Base-by-base conservation (phyloP, 2,329 filamentous ascomycete species). In the Sporothrix mexicana region DNA sequence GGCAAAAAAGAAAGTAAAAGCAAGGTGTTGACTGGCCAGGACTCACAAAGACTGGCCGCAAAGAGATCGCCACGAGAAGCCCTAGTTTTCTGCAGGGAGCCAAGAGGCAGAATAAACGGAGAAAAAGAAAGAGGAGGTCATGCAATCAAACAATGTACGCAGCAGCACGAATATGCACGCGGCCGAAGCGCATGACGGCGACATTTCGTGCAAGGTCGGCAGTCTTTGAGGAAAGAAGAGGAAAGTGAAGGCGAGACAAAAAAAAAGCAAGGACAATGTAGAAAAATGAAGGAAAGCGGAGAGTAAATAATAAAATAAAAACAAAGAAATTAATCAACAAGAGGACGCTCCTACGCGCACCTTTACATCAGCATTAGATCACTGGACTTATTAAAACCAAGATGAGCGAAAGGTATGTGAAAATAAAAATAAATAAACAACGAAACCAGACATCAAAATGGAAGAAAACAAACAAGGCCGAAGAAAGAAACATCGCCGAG, bases 81-180 rank as follows among this genome's bases (percentile, higher is more conserved):
- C 57, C 20, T n/a, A 20, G 57, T 43, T 43, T 43, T 36, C 30
- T 62, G 57, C 30, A 62, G 57, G 57, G 30, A 59, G 12, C 2
- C 25, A 59, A 15, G 55, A 59, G 57, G 41, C 5, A 41, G 17
- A 9, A 53, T 10, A 53, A 15, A 20, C 23, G 23, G 2, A n/a
- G 8, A 61, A 67, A 30, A 49, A 9, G 9, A 67, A 67, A 30
- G 2, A 30, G 13, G 17, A 20, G 43, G 5, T 13, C 62, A 49
- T 66, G 17, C 43, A 66, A 66, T 47, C 43, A 66, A 66, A 23
- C 41, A 66, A 47, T 66, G 61, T 47, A 66, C 41, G 61, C 17
- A 66, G 43, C 45, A 10, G 41, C 59, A 62, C 41, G 20, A 47
- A 25, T 15, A 45, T 45, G 61, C 41, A 23, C 9, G 61, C 17